Evolutionary conservation across 768 basidiomycete species (phyloP).

Genomic region (Cantharellus anzutake): DNA sequence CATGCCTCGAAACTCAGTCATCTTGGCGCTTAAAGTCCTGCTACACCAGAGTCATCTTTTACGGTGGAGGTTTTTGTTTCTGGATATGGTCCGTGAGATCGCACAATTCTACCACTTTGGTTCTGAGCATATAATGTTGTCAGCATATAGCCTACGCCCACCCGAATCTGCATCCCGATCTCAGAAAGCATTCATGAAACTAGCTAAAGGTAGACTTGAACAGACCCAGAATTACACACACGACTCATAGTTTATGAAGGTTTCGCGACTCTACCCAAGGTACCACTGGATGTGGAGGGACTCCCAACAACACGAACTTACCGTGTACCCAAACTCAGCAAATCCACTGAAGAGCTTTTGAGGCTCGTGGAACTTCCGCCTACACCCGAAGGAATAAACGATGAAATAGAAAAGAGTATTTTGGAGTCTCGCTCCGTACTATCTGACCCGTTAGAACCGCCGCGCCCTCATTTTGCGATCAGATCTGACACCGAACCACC

Average conservation of each 20-base stretch:
- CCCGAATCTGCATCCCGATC: slow-evolving; percentile 47
- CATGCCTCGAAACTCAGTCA: no score
- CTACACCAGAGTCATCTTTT: slow-evolving; percentile 24
- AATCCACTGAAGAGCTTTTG: slow-evolving; percentile 32
- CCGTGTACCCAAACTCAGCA: slow-evolving; percentile 2
- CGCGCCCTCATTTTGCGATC: neutral
- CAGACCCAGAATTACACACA: neutral
- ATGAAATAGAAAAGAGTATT: slow-evolving; percentile 25
- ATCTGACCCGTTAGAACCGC: neutral
- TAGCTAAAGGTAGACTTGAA: slow-evolving; percentile 46
- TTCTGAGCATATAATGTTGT: neutral
- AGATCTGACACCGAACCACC: neutral
- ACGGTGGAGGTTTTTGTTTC: slow-evolving; percentile 57
- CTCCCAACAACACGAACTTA: slow-evolving; percentile 1
- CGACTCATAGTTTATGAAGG: slow-evolving; percentile 22
- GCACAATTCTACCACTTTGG: neutral
- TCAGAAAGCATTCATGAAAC: slow-evolving; percentile 51
- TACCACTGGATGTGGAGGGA: slow-evolving; percentile 15
- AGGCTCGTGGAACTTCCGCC: slow-evolving; percentile 32
- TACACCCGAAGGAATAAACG: slow-evolving; percentile 36
- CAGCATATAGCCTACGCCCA: slow-evolving; percentile 25
- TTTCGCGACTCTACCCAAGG: slow-evolving; percentile 54
- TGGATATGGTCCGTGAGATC: slow-evolving; percentile 38
- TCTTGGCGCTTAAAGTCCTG: no score
- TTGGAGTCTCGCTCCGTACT: neutral